A percentile compares a stretch with the other conserved stretches of the same genome.
Evolutionary conservation across 2,329 filamentous ascomycete genomes (phyloP).

Genomic region (Cytospora schulzeri): DNA sequence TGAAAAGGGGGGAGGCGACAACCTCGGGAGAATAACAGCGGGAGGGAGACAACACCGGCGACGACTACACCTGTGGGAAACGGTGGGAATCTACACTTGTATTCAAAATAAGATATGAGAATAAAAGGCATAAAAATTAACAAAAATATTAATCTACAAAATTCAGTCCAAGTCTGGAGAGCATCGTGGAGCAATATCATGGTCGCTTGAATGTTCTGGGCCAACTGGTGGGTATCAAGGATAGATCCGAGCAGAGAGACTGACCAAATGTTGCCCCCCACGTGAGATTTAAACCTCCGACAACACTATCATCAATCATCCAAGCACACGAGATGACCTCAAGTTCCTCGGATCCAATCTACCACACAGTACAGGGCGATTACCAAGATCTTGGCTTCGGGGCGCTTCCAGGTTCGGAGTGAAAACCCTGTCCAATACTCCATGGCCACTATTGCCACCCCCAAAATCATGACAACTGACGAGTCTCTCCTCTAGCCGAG

Average conservation of each 20-base stretch:
- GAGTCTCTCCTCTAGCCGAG: background rate
- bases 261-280: background rate
- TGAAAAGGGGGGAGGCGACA: background rate
- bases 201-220: no score
- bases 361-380: background rate
- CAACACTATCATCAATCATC: background rate
- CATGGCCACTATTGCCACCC: background rate
- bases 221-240: no score
- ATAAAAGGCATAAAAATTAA: no score
- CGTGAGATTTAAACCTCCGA: background rate
- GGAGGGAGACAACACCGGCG: background rate
- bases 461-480: background rate
- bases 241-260: background rate
- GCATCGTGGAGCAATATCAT: background rate
- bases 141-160: no score
- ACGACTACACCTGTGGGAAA: background rate
- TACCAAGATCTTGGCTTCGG: background rate
- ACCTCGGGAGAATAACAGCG: background rate
- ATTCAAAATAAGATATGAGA: no score
- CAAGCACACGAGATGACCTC: background rate
- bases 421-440: background rate
- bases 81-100: background rate
- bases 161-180: background rate
- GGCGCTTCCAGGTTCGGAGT: background rate
- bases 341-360: background rate